Evolutionary conservation across 2,329 filamentous ascomycete species (phyloP).

Genomic region (Phoma sp.): DNA sequence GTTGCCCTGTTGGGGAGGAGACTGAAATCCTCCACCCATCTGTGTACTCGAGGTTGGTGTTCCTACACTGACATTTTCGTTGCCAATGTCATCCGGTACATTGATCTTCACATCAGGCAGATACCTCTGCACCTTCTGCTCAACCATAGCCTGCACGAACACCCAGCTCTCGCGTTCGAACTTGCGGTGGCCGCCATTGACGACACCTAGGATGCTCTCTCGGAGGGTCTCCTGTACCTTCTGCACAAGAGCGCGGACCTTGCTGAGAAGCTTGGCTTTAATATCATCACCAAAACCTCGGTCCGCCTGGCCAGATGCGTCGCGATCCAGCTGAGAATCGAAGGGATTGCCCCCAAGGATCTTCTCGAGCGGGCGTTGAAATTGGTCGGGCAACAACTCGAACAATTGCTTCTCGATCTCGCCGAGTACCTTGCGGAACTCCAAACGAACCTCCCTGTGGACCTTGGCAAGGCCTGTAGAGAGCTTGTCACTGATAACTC

Average conservation of each 20-base stretch:
- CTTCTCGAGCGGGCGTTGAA: slow-evolving; percentile 39
- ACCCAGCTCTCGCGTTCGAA: slow-evolving; percentile 42
- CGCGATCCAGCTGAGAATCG: slow-evolving; percentile 38
- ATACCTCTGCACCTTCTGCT: slow-evolving; percentile 40
- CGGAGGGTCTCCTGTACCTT: slow-evolving; percentile 42
- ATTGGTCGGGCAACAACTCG: slow-evolving; percentile 38
- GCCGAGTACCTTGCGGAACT: slow-evolving; percentile 40
- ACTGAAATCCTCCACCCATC: slow-evolving; percentile 20
- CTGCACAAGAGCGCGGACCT: slow-evolving; percentile 36
- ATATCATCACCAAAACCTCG: slow-evolving; percentile 41
- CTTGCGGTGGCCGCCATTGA: slow-evolving; percentile 41
- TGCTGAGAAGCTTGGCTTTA: slow-evolving; percentile 35
- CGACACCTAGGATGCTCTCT: slow-evolving; percentile 38
- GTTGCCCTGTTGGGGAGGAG: slow-evolving; percentile 8
- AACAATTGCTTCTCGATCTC: slow-evolving; percentile 41
- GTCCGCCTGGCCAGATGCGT: slow-evolving; percentile 30
- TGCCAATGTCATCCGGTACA: slow-evolving; percentile 41
- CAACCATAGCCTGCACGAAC: slow-evolving; percentile 41
- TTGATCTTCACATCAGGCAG: slow-evolving; percentile 40
- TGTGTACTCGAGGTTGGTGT: slow-evolving; percentile 23
- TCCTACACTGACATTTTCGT: slow-evolving; percentile 40
- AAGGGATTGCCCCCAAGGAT: slow-evolving; percentile 42
- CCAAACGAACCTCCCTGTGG: slow-evolving; percentile 39
- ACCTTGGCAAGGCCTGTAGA: slow-evolving; percentile 41
- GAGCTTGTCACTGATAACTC: slow-evolving; percentile 39